A percentile compares a stretch with the other conserved stretches of the same genome.
These are phyloP conservation scores for Zychaea mexicana DNA, from an alignment of 371 early-diverging fungal species.

Conservation along the genomic window DNA sequence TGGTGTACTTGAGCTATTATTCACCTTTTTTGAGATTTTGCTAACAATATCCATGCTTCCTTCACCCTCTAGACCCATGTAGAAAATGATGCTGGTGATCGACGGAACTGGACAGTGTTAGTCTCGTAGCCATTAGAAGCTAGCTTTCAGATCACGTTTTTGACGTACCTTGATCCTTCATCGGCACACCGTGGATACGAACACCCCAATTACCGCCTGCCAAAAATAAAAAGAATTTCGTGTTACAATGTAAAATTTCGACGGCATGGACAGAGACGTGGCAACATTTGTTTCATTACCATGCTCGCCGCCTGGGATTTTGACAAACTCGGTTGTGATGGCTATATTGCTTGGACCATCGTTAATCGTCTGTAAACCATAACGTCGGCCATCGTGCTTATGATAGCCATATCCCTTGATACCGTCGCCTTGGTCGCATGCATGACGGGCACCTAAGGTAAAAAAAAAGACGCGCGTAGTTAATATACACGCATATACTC, in stretches of 20 bases:
- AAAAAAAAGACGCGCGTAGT: background rate
- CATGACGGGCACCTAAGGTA: conserved; percentile 76
- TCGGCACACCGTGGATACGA: conserved; percentile 73
- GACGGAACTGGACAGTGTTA: conserved; percentile 18
- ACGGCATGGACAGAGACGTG: background rate
- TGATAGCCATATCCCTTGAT: conserved; percentile 85
- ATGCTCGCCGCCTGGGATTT: conserved; percentile 62
- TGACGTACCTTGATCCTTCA: conserved; percentile 38
- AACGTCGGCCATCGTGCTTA: conserved; percentile 85
- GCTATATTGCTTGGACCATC: conserved; percentile 73
- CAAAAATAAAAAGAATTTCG: background rate
- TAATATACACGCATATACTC: too few relatives aligned
- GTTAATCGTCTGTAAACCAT: conserved; percentile 76
- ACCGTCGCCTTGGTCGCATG: conserved; percentile 86
- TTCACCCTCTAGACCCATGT: conserved; percentile 70
- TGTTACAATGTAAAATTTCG: background rate
- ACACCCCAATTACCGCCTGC: conserved; percentile 88
- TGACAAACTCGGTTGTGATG: conserved; percentile 83
- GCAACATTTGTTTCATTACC: conserved; percentile 34
- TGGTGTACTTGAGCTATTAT: too few relatives aligned
- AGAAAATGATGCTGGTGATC: conserved; percentile 56
- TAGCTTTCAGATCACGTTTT: too few relatives aligned
- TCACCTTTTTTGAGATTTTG: conserved; percentile 43
- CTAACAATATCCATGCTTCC: conserved; percentile 61
- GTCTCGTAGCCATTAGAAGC: too few relatives aligned